Evolutionary conservation across 2,329 filamentous ascomycete genomes (phyloP), one percentile per base, ranked within the genome.

Genomic region (Nemania diffusa): DNA sequence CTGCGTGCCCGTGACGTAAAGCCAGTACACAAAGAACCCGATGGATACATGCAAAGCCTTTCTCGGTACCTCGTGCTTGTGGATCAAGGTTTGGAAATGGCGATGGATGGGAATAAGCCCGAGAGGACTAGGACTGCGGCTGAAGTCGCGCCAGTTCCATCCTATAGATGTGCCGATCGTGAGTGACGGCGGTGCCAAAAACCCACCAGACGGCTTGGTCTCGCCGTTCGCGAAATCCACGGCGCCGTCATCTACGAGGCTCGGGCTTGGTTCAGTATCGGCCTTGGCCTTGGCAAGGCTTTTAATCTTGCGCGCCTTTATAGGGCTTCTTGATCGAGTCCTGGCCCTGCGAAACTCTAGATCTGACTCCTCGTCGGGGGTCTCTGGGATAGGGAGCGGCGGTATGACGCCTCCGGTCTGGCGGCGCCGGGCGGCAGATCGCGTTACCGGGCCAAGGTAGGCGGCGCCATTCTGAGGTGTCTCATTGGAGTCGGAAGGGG

Each of bases 41-140:
- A 99, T 99, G 55, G 94, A 97, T 64, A 98, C 93, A 79, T 99
- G 96, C 42, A 99, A 85, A 46, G 90, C 84, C 80, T 99, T 99
- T 74, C 96, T 91, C 9, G 96, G 96, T 60, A 99, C 94, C 81
- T 99, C 96, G 80, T 99, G 95, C 75, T 93, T 94, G 85, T 99
- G 96, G 70, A 97, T 92, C 77, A 99, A 94, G 29, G 87, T 91
- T 73, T 93, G 88, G 88, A 96, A 99, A 77, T 96, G 91, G 68
- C 92, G 87, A 79, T 99, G 96, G 74, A 99, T 95, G 2, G 96
- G 96, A 68, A 99, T 99, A 56, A 98, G 85, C 8, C 96, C 96
- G 4, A 98, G 86, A 9, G 96, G 96, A 74, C 93, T 97, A 2
- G 96, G 96, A 73, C 93, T 97, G 70, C 96, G 88, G 75, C 93